A percentile compares a stretch with the other conserved stretches of the same genome.
Evolutionary conservation across 2,329 filamentous ascomycete genomes (phyloP).

Genomic region (Aspergillus awamori): DNA sequence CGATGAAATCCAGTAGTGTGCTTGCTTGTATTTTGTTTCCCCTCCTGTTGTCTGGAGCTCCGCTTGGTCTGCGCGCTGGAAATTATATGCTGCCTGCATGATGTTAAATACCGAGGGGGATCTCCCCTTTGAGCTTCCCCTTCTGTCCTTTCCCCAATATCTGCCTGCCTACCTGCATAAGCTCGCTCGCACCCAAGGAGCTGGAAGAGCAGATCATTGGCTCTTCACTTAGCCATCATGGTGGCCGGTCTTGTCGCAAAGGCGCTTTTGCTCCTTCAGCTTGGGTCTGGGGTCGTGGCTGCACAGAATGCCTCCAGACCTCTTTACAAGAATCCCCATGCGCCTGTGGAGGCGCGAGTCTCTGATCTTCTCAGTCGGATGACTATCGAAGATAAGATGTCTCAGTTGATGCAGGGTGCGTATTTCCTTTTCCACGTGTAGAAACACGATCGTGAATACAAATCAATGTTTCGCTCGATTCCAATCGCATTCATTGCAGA

Average conservation of each 20-base stretch:
- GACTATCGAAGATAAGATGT: conserved; percentile 73
- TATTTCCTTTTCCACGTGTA: background rate
- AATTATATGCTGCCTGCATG: background rate
- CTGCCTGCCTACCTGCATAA: background rate
- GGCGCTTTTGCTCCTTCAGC: conserved; percentile 31
- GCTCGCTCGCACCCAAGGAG: background rate
- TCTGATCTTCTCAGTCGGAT: conserved; percentile 70
- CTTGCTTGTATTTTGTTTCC: background rate
- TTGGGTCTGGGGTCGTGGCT: conserved; percentile 23
- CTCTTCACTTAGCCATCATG: conserved; percentile 8
- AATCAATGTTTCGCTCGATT: background rate
- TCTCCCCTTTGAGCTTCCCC: background rate
- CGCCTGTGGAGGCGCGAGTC: conserved; percentile 66
- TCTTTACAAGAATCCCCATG: conserved; percentile 64
- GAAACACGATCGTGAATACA: background rate
- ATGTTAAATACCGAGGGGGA: conserved; percentile 1
- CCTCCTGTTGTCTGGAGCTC: background rate
- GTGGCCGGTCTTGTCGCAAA: conserved; percentile 23
- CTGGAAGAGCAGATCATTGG: background rate
- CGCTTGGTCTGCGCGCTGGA: background rate
- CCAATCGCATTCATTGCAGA: background rate
- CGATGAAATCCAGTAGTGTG: background rate
- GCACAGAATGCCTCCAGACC: conserved; percentile 26
- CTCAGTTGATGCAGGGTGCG: conserved; percentile 65
- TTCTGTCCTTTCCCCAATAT: background rate